A percentile compares a stretch with the other conserved stretches of the same genome.
These are phyloP conservation scores for Saccharomycopsis guyanensis DNA, from an alignment of 805 yeast genomes.

Conservation along the genomic window DNA sequence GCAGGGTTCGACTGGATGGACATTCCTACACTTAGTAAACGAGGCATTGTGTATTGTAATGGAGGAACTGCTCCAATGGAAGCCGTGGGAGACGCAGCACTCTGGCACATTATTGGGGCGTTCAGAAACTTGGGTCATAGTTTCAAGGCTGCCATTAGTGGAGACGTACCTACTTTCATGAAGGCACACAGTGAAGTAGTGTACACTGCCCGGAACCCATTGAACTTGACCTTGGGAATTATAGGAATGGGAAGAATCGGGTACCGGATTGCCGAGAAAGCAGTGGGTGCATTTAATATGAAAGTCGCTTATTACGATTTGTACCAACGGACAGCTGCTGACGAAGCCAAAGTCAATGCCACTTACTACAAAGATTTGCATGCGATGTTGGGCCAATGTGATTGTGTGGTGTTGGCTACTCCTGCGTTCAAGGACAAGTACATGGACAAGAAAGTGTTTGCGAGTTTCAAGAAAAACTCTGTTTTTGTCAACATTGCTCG, in stretches of 20 bases:
- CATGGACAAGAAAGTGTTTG: constrained; percentile 52
- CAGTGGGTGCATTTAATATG: constrained; percentile 23
- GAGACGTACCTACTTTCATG: constrained; percentile 3
- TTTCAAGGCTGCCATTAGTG: constrained; percentile 10
- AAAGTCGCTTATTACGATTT: constrained; percentile 20
- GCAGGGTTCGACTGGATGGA: constrained; percentile 56
- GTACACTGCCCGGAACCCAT: constrained; percentile 23
- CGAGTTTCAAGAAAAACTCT: constrained; percentile 18
- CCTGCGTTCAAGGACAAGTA: constrained; percentile 21
- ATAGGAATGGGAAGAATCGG: constrained; percentile 32
- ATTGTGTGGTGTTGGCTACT: constrained; percentile 25
- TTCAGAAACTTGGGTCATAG: constrained; percentile 18
- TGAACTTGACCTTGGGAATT: constrained; percentile 29
- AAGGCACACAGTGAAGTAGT: constrained; percentile 16
- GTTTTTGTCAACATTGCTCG: constrained; percentile 67
- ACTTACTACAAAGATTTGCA: constrained; percentile 24
- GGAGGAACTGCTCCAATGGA: constrained; percentile 20
- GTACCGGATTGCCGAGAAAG: constrained; percentile 27
- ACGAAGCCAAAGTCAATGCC: constrained; percentile 17
- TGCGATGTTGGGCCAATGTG: constrained; percentile 26
- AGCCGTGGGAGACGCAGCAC: constrained; percentile 17
- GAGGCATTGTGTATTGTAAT: constrained; percentile 28
- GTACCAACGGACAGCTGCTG: constrained; percentile 9
- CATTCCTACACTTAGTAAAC: constrained; percentile 32
- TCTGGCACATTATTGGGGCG: constrained; percentile 18